phyloP scores from a whole-genome alignment of 2,329 filamentous ascomycete species.

The Claviceps spartinae region DNA sequence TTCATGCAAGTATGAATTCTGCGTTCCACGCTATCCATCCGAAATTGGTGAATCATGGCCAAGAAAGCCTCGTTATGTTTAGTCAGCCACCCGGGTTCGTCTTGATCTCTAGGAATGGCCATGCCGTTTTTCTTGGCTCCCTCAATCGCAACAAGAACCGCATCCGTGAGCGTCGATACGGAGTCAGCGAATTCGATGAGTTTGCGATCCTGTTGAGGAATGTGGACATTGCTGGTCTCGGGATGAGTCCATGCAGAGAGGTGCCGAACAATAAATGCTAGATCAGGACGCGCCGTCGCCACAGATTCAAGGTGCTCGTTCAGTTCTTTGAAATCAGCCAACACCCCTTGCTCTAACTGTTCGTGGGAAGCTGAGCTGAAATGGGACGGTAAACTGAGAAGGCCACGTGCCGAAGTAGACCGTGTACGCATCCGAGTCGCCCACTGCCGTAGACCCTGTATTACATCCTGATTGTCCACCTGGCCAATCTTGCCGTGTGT shows the following conservation, averaged over 20 bases:
- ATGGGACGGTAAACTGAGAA: conserved; percentile 36
- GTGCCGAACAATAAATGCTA: conserved; percentile 53
- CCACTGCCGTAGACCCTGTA: conserved; percentile 36
- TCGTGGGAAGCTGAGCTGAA: conserved; percentile 29
- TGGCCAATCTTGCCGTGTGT: conserved; percentile 54
- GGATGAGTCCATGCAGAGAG: conserved; percentile 49
- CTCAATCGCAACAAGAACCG: conserved; percentile 68
- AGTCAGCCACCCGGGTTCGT: conserved; percentile 22
- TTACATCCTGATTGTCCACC: conserved; percentile 30
- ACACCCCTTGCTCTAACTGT: conserved; percentile 21
- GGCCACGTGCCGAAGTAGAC: conserved; percentile 24
- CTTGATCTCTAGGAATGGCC: conserved; percentile 22
- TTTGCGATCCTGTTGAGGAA: conserved; percentile 7
- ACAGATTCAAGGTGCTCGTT: conserved; percentile 26
- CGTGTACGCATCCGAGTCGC: conserved; percentile 32
- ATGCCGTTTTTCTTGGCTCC: conserved; percentile 45
- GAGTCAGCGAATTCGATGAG: conserved; percentile 38
- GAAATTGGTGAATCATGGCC: conserved; percentile 43
- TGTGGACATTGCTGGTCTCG: conserved; percentile 10
- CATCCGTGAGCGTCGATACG: conserved; percentile 55
- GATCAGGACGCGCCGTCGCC: conserved; percentile 33
- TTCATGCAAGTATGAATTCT: conserved; percentile 25
- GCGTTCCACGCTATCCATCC: conserved; percentile 39
- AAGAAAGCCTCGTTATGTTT: conserved; percentile 36
- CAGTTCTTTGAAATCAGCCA: conserved; percentile 24